These are phyloP conservation scores for Solanum hybrid DNA, from an alignment of 305 asterid genomes.

Conservation along the genomic window DNA sequence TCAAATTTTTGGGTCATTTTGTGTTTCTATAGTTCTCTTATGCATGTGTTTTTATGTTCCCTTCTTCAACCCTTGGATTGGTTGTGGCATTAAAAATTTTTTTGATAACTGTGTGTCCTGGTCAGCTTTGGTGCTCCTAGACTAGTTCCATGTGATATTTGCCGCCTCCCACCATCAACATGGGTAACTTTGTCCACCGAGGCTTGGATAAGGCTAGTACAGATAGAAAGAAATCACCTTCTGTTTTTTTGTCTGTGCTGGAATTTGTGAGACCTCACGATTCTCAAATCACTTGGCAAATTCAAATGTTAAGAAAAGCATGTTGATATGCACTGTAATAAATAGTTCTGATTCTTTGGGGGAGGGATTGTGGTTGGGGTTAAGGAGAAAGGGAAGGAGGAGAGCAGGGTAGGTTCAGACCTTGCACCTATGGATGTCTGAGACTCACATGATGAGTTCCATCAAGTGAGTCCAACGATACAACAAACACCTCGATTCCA, in stretches of 20 bases:
- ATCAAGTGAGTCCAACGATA: neutral
- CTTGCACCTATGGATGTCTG: neutral
- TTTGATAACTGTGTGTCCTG: neutral
- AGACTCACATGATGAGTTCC: neutral
- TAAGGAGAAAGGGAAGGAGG: neutral
- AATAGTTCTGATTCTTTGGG: neutral
- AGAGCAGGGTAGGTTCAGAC: neutral
- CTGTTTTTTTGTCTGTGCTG: neutral
- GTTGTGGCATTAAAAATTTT: neutral
- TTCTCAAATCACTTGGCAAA: neutral
- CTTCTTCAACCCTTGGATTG: neutral
- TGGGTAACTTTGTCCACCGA: neutral
- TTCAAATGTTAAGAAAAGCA: neutral
- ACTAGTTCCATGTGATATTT: neutral
- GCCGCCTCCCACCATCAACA: neutral
- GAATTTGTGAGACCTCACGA: neutral
- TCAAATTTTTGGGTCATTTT: neutral
- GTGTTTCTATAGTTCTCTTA: neutral
- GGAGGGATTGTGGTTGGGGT: neutral
- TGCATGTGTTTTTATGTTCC: neutral
- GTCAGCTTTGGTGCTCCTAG: neutral
- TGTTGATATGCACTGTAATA: neutral
- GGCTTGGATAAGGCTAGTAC: neutral
- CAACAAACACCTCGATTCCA: neutral
- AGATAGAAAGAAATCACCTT: neutral